Percentiles rank a stretch among this genome's conserved stretches.
These are phyloP conservation scores for Collybiopsis confluens DNA, from an alignment of 768 basidiomycete genomes.

Conservation along the genomic window DNA sequence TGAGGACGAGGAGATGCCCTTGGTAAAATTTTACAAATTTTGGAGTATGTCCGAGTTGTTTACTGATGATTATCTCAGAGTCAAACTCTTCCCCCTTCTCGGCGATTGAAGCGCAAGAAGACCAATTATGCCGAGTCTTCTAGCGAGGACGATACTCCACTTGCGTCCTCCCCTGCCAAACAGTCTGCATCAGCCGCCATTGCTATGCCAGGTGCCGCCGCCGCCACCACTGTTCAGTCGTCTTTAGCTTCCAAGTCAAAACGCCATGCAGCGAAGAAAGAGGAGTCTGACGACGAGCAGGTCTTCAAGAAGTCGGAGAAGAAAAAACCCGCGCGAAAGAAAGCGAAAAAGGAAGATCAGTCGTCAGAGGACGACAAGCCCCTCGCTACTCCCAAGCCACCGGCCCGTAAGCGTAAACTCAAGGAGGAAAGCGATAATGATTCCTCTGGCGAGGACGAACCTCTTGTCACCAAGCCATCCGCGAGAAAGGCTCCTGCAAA, in stretches of 20 bases:
- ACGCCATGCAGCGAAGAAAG: slow-evolving; percentile 36
- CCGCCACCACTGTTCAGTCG: slow-evolving; percentile 30
- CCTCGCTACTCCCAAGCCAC: slow-evolving; percentile 26
- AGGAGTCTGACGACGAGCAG: slow-evolving; percentile 44
- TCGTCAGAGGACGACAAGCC: slow-evolving; percentile 33
- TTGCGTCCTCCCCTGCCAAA: slow-evolving; percentile 71
- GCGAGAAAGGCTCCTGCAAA: slow-evolving; percentile 44
- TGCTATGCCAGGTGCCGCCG: slow-evolving; percentile 37
- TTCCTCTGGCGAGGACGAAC: slow-evolving; percentile 40
- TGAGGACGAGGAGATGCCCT: slow-evolving; percentile 68
- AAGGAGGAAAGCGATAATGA: slow-evolving; percentile 52
- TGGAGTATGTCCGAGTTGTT: slow-evolving; percentile 13
- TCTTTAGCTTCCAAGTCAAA: slow-evolving; percentile 11
- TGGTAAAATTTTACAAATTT: slow-evolving; percentile 48
- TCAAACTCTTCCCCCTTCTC: slow-evolving; percentile 41
- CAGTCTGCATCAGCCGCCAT: slow-evolving; percentile 31
- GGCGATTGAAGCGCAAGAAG: slow-evolving; percentile 59
- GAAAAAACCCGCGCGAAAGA: slow-evolving; percentile 63
- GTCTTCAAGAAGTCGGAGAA: slow-evolving; percentile 40
- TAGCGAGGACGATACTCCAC: slow-evolving; percentile 68
- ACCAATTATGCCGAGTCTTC: slow-evolving; percentile 46
- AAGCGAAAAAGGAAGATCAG: slow-evolving; percentile 50
- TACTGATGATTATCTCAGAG: slow-evolving; percentile 37
- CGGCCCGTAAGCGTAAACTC: slow-evolving; percentile 38
- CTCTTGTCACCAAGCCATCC: slow-evolving; percentile 38